Evolutionary conservation across 768 basidiomycete genomes (phyloP).

Genomic region (Amanita pallidorosea): DNA sequence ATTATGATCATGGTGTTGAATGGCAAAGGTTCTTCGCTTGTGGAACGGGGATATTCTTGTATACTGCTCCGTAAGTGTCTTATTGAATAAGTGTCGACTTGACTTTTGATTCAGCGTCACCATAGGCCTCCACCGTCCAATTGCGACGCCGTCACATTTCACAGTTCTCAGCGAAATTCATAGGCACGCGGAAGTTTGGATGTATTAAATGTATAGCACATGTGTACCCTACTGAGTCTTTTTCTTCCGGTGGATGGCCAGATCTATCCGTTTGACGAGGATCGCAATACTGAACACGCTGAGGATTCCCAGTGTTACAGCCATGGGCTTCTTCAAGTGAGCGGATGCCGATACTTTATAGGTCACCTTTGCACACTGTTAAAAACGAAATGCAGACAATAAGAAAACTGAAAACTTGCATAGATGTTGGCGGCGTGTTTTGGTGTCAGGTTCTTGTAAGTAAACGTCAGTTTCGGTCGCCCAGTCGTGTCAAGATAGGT

Average conservation of each 20-base stretch:
- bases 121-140: constrained; percentile 23
- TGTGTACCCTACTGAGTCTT: constrained; percentile 18
- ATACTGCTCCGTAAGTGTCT: constrained; percentile 30
- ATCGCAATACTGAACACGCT: constrained; percentile 47
- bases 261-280: constrained; percentile 32
- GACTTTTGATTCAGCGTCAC: neutral
- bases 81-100: no score
- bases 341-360: constrained; percentile 75
- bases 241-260: constrained; percentile 34
- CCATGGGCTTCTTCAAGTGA: constrained; percentile 80
- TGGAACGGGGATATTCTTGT: constrained; percentile 36
- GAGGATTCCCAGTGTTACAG: constrained; percentile 63
- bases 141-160: constrained; percentile 26
- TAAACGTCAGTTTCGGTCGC: constrained; percentile 66
- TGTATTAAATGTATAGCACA: constrained; percentile 4
- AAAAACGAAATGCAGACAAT: constrained; percentile 1
- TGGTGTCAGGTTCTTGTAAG: constrained; percentile 66
- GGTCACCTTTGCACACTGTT: constrained; percentile 46
- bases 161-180: constrained; percentile 17
- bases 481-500: constrained; percentile 92
- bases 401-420: constrained; percentile 38
- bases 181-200: neutral
- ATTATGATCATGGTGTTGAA: constrained; percentile 32
- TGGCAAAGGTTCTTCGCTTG: constrained; percentile 36
- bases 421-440: constrained; percentile 74